A percentile compares a stretch with the other conserved stretches of the same genome.
Evolutionary conservation across 2,329 filamentous ascomycete genomes (phyloP).

Genomic region (Biscogniauxia marginata): DNA sequence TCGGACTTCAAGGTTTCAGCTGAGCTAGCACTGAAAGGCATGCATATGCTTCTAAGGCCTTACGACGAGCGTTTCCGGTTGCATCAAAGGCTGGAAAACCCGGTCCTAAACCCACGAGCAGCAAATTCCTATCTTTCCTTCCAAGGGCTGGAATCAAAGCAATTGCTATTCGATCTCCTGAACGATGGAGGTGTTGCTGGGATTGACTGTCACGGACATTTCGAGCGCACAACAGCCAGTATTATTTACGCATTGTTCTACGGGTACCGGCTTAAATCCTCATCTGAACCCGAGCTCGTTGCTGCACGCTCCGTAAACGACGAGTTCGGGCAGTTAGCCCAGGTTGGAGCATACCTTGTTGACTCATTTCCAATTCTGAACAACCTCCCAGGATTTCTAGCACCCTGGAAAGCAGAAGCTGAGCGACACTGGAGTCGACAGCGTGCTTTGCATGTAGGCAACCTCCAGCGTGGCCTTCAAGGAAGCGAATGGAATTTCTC

Average conservation of each 20-base stretch:
- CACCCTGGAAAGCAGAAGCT: constrained; percentile 35
- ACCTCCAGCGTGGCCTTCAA: constrained; percentile 1
- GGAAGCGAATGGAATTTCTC: constrained; percentile 33
- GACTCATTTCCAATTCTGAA: constrained; percentile 44
- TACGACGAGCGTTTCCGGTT: constrained; percentile 40
- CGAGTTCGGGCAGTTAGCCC: constrained; percentile 25
- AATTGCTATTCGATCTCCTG: constrained; percentile 43
- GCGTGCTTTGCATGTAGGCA: constrained; percentile 15
- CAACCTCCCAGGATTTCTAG: constrained; percentile 35
- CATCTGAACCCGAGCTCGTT: constrained; percentile 25
- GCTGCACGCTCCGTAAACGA: constrained; percentile 25
- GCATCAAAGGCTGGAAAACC: constrained; percentile 39
- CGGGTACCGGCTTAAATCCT: constrained; percentile 33
- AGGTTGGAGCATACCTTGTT: constrained; percentile 38
- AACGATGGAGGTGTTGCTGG: constrained; percentile 25
- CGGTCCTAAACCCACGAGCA: constrained; percentile 30
- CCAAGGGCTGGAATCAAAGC: constrained; percentile 46
- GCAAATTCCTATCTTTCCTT: constrained; percentile 38
- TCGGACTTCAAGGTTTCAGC: too few relatives aligned
- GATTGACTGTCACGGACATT: constrained; percentile 29
- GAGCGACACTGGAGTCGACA: constrained; percentile 29
- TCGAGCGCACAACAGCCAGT: constrained; percentile 38
- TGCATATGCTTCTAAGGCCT: constrained; percentile 24
- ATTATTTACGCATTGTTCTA: constrained; percentile 38
- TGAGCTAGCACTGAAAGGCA: constrained; percentile 34